Evolutionary conservation across 805 yeast genomes (phyloP), one percentile per base, ranked within the genome.

Genomic region (Candida ortonii): DNA sequence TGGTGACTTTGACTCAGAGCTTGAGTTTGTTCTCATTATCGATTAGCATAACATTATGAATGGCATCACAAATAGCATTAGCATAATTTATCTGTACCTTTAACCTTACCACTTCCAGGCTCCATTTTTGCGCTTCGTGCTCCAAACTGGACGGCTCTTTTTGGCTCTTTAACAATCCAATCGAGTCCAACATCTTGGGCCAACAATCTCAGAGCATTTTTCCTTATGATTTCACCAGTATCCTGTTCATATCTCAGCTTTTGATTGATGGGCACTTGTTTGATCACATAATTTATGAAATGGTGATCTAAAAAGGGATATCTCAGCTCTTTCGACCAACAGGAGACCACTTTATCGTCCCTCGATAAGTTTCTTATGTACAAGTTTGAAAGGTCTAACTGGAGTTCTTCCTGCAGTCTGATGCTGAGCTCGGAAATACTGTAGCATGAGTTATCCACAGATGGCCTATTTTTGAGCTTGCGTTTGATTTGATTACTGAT

Each of bases 131-230:
- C 98, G 53, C 95, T 82, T 44, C 84, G 80, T 0, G 97, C 85
- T 0, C 99, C 99, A 59, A 93, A 93, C 54, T 93, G 98, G 41
- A 93, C 88, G 0, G 99, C 99, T 29, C 99, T 68, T 54, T 93
- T 93, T 1, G 83, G 76, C 53, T 93, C 97, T 15, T 67, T 64
- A 12, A 77, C 62, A 0, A 88, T 93, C 55, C 68, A 70, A 0
- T 44, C 54, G 13, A 81, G 45, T 0, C 49, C 55, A 22, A 55
- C 34, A 2, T n/a, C 8, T 0, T 44, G 45, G 0, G 97, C 96
- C 6, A 84, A 51, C 30, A 64, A 58, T 30, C 97, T 60, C 25
- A 93, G 60, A 1, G 83, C 58, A 41, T 59, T 63, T 54, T 88
- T 88, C 38, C 63, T 49, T 5, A 43, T 43, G 22, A 64, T 55